Base-by-base conservation (phyloP, 306 rosid species). In the Acmispon strigosus region DNA sequence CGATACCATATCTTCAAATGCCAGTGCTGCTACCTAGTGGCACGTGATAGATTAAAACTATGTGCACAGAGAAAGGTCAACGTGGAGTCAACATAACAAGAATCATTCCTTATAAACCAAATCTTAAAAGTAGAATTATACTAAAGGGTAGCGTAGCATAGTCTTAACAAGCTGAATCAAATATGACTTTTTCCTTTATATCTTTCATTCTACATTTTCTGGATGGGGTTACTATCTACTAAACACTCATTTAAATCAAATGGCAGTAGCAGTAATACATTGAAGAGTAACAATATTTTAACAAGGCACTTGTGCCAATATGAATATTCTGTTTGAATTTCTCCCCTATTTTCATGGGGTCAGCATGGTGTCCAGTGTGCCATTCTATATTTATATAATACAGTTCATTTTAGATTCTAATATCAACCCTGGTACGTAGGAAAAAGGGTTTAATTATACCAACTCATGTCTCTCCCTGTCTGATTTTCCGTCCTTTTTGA, bases 21-120 rank as follows among this genome's bases (percentile, higher is more conserved):
- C 99, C 84, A 94, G 70, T 49, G 99, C 99, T 71, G 97, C 99
- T 91, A 94, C 97, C 99, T 94, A 87, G 92, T 83, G 85, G 95
- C 97, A 91, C 76, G 92, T 84, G 89, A 91, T 86, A 87, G 78
- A 94, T 91, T 91, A 94, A 87, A 87, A 91, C 95, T 87, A 91
- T 83, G 84, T 85, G 77, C 89, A 91, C 80, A 85, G 83, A 86
- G 84, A 83, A 86, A 67, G 80, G 69, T 81, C 80, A 86, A 85
- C 76, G 47, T 69, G 81, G 91, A 45, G 91, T 86, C 81, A 83
- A 92, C 86, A 68, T 82, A 34, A 66, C 76, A 77, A 75, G 69
- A 75, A 65, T 19, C 62, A 24, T 45, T 16, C 58, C 24, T 45
- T 29, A 69, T 53, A 78, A 78, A 70, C 10, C 27, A 82, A 51